Evolutionary conservation across 306 rosid genomes (phyloP).

Genomic region (Cyamopsis tetragonoloba): DNA sequence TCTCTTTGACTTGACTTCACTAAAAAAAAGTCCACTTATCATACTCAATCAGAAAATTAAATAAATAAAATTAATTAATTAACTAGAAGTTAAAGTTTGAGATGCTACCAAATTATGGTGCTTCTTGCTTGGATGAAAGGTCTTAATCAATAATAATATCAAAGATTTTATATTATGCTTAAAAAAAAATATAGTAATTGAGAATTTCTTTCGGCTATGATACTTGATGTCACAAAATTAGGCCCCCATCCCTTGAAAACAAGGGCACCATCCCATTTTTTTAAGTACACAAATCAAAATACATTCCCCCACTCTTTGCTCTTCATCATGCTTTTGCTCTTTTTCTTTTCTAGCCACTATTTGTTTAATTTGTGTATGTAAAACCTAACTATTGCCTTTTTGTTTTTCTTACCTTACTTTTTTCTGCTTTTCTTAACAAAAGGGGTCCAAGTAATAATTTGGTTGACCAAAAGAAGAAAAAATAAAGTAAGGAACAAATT

Average conservation of each 20-base stretch:
- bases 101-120: slow-evolving; percentile 24
- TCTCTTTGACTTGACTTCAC: no score
- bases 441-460: slow-evolving; percentile 33
- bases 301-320: slow-evolving; percentile 28
- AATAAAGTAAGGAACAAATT: slow-evolving; percentile 18
- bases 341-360: background rate
- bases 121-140: slow-evolving; percentile 19
- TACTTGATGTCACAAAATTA: slow-evolving; percentile 19
- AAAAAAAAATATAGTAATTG: background rate
- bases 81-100: slow-evolving; percentile 32
- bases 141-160: slow-evolving; percentile 15
- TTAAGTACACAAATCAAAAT: slow-evolving; percentile 1
- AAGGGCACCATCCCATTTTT: background rate
- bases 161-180: no score
- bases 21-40: no score
- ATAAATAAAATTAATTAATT: no score
- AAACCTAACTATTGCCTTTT: slow-evolving; percentile 27
- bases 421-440: slow-evolving; percentile 37
- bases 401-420: slow-evolving; percentile 14
- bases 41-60: background rate
- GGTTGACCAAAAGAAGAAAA: slow-evolving; percentile 32
- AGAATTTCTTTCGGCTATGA: slow-evolving; percentile 21
- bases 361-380: slow-evolving; percentile 6
- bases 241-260: slow-evolving; percentile 24
- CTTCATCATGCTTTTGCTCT: slow-evolving; percentile 27